Conservation (phyloP, 768 basidiomycete species). For the Termitomyces sp. region DNA sequence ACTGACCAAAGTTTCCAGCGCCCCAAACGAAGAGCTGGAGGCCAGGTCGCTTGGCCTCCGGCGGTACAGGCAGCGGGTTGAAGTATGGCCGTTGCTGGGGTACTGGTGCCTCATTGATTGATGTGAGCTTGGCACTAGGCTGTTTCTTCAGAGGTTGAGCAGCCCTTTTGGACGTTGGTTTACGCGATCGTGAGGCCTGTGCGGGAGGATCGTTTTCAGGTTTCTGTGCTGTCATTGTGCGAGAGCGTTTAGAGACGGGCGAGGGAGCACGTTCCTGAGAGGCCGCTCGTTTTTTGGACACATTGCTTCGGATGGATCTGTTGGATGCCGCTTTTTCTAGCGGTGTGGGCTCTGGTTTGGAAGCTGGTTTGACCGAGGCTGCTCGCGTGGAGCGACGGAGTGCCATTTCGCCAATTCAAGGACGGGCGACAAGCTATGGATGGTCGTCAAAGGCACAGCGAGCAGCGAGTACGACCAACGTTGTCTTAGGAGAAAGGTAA, state of each 20-base stretch:
- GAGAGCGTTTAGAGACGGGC: conserved; percentile 48
- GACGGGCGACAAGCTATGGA: background rate
- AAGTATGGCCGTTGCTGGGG: conserved; percentile 52
- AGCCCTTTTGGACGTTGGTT: conserved; percentile 20
- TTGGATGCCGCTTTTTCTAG: conserved; percentile 20
- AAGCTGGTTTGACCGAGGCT: conserved; percentile 37
- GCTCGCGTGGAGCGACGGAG: conserved; percentile 52
- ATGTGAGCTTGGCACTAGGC: conserved; percentile 14
- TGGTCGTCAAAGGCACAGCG: conserved; percentile 9
- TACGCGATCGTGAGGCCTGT: conserved; percentile 22
- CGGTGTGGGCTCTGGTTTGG: conserved; percentile 32
- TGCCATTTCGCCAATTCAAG: conserved; percentile 22
- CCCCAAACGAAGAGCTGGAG: conserved; percentile 84
- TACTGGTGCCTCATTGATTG: conserved; percentile 27
- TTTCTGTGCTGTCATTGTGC: conserved; percentile 33
- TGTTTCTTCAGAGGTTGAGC: conserved; percentile 16
- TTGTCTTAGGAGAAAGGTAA: conserved; percentile 5
- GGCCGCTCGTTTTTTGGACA: conserved; percentile 44
- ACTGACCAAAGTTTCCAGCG: conserved; percentile 91
- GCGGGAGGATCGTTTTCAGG: conserved; percentile 36
- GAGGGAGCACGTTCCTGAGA: conserved; percentile 40
- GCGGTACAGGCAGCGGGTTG: conserved; percentile 60
- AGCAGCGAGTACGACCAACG: background rate
- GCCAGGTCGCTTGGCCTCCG: conserved; percentile 54
- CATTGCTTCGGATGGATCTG: conserved; percentile 26